Evolutionary conservation across 352 stramenopile genomes (phyloP), one percentile per base, ranked within the genome.

Genomic region (Globisporangium polare): DNA sequence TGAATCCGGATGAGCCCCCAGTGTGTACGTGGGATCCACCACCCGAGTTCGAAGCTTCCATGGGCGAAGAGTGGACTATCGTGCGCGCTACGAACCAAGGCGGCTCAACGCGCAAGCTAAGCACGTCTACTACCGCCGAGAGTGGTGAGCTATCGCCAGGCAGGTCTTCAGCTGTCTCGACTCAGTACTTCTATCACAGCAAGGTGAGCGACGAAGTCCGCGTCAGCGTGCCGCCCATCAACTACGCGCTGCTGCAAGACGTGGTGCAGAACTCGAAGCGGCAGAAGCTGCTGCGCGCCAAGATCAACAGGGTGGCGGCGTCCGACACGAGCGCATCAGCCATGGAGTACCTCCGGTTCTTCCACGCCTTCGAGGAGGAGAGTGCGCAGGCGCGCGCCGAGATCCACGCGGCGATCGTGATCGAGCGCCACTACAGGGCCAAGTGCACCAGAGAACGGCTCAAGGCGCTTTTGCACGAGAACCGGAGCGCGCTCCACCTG

Each of bases 261-360:
- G 73, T 88, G 5, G 79, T 92, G 1, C 83, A 94, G 43, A 75
- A 86, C 31, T 89, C 80, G 1, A 89, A 84, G 58, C 69, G 78
- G 0, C 77, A 88, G 59, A 78, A 83, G 26, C 77, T 76, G 45
- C 59, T 91, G 1, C 82, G 83, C 6, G 73, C 77, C 22, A 73
- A 74, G 0, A 71, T 91, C n/a, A 72, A 71, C 31, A 86, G 80
- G 45, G 65, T 89, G 6, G 80, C 79, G 13, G 42, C 62, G 0
- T 58, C 66, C 3, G 73, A 80, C 20, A 60, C 47, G 1, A 71
- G 73, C 24, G 80, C 75, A 0, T 89, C 82, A 0, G 71, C 71
- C 0, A 86, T 88, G 66, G 81, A 92, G 52, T 94, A 94, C 67
- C 73, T 89, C 66, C 76, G 78, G 18, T 94, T 91, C 47, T 84